These are phyloP conservation scores for Allomyces javanicus DNA, from an alignment of 192 early-diverging fungal species.

Conservation along the genomic window DNA sequence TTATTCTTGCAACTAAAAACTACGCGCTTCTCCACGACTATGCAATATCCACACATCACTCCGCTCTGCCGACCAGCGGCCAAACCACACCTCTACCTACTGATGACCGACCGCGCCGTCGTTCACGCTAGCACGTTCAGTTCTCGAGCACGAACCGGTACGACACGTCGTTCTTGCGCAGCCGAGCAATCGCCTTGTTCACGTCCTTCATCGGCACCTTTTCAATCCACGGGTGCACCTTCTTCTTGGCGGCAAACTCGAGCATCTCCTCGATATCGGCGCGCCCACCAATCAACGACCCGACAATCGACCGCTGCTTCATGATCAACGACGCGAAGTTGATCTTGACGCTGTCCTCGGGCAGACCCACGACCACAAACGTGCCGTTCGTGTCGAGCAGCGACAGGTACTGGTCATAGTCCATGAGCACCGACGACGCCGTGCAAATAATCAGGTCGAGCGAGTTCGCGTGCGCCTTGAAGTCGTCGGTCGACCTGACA, in stretches of 20 bases:
- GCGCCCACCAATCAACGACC: conserved; percentile 41
- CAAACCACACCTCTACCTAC: too few relatives aligned
- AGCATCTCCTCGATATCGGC: conserved; percentile 39
- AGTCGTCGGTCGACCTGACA: conserved; percentile 8
- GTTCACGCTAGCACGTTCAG: conserved; percentile 5
- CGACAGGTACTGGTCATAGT: conserved; percentile 24
- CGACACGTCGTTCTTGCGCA: conserved; percentile 30
- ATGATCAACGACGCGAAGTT: conserved; percentile 15
- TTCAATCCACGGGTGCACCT: conserved; percentile 46
- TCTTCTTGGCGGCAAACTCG: conserved; percentile 42
- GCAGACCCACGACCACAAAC: conserved; percentile 43
- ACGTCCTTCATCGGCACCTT: conserved; percentile 36
- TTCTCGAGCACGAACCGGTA: conserved; percentile 53
- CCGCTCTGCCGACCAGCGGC: too few relatives aligned
- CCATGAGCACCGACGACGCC: conserved; percentile 11
- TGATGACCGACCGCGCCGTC: too few relatives aligned
- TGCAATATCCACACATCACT: too few relatives aligned
- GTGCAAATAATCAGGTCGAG: conserved; percentile 21
- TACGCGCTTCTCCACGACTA: too few relatives aligned
- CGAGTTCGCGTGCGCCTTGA: conserved; percentile 8
- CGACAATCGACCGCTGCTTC: conserved; percentile 26
- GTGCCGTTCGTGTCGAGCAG: conserved; percentile 35
- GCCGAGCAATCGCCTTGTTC: conserved; percentile 33
- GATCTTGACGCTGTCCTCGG: conserved; percentile 28
- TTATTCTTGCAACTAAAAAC: too few relatives aligned